Percentiles rank a stretch among this genome's conserved stretches.
Conservation (phyloP, 192 early-diverging fungal genomes). For the Coemansia biformis region DNA sequence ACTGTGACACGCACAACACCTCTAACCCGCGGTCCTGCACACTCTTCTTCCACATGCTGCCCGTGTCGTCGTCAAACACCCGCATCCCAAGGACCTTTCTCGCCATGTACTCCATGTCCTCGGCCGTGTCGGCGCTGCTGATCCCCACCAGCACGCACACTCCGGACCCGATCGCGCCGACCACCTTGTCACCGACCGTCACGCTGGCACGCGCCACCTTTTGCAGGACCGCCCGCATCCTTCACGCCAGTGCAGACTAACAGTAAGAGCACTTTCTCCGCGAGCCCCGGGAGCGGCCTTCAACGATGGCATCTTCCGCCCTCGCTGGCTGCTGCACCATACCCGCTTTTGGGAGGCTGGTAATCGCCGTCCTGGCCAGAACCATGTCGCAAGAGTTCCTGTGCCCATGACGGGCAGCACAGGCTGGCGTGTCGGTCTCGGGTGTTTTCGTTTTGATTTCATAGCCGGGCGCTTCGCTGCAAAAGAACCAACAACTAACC, state of each 20-base stretch:
- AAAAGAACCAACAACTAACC: no score
- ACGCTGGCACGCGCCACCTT: constrained; percentile 60
- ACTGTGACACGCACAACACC: constrained; percentile 87
- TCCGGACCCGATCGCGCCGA: constrained; percentile 77
- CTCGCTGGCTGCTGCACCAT: no score
- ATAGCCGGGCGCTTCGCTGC: no score
- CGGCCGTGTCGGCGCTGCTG: constrained; percentile 57
- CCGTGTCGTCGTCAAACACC: constrained; percentile 66
- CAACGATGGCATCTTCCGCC: no score
- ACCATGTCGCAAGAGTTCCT: no score
- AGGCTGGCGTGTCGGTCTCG: no score
- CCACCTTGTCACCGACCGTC: constrained; percentile 63
- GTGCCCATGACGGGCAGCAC: no score
- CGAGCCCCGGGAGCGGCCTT: no score
- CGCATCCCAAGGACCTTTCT: constrained; percentile 74
- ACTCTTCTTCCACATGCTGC: constrained; percentile 72
- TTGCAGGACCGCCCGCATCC: constrained; percentile 65
- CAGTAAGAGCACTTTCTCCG: no score
- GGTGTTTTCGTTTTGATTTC: no score
- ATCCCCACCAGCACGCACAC: constrained; percentile 73
- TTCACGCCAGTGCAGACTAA: background rate
- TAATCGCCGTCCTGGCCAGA: no score
- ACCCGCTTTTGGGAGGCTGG: no score
- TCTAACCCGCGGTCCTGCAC: constrained; percentile 69
- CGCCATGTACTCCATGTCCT: constrained; percentile 82